Conservation (phyloP, 2,329 filamentous ascomycete species). For the Penicillium brasilianum region DNA sequence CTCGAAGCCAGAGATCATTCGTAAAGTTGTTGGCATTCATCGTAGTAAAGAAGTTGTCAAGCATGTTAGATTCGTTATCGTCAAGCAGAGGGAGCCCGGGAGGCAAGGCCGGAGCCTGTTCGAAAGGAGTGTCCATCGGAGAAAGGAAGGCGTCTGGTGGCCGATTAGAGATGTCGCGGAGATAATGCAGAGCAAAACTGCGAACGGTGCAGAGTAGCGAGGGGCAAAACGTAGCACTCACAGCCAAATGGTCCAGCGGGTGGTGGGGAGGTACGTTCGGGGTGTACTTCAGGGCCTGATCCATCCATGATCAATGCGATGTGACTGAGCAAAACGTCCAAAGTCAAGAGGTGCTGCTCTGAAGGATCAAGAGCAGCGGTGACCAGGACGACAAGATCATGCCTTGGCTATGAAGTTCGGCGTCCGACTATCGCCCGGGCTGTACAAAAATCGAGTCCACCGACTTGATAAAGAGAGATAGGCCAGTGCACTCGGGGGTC, state of each 20-base stretch:
- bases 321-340: neutral
- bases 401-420: constrained; percentile 29
- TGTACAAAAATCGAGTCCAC: constrained; percentile 3
- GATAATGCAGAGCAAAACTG: too few relatives aligned
- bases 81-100: constrained; percentile 69
- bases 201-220: too few relatives aligned
- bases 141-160: constrained; percentile 41
- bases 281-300: constrained; percentile 36
- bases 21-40: constrained; percentile 47
- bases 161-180: neutral
- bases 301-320: constrained; percentile 39
- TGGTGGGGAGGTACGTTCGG: constrained; percentile 56
- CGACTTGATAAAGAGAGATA: constrained; percentile 1
- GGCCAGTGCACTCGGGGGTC: neutral
- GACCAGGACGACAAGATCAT: constrained; percentile 33
- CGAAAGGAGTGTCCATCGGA: constrained; percentile 43
- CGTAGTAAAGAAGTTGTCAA: constrained; percentile 56
- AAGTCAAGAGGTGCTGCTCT: constrained; percentile 30
- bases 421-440: constrained; percentile 8
- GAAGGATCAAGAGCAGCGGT: constrained; percentile 29
- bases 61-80: constrained; percentile 60
- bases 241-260: constrained; percentile 69
- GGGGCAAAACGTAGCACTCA: constrained; percentile 49
- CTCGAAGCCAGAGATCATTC: constrained; percentile 46
- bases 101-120: constrained; percentile 65